Conservation (phyloP, 352 stramenopile genomes). For the Phytophthora foliorum region DNA sequence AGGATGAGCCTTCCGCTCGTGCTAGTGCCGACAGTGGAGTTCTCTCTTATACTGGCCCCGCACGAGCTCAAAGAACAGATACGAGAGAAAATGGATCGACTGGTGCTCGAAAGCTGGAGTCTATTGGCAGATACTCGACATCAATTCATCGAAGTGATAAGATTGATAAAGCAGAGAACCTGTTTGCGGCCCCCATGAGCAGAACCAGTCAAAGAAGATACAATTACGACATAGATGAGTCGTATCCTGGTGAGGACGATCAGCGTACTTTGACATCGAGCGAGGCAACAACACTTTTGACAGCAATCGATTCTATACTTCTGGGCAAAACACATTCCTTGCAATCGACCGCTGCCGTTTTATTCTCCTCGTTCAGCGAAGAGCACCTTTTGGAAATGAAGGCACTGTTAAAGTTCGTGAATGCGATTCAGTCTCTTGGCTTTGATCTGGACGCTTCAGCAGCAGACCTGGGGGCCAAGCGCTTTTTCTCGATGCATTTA, state of each 20-base stretch:
- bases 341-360: slow-evolving; percentile 53
- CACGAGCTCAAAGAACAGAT: slow-evolving; percentile 24
- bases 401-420: slow-evolving; percentile 71
- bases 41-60: slow-evolving; percentile 55
- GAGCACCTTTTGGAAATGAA: slow-evolving; percentile 84
- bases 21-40: slow-evolving; percentile 70
- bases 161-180: slow-evolving; percentile 80
- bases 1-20: slow-evolving; percentile 68
- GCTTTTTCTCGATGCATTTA: slow-evolving; percentile 77
- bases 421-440: slow-evolving; percentile 73
- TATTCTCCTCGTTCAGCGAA: slow-evolving; percentile 73
- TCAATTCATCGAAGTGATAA: slow-evolving; percentile 62
- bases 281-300: slow-evolving; percentile 42
- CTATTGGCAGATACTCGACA: slow-evolving; percentile 81
- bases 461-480: slow-evolving; percentile 79
- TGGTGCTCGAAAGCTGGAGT: slow-evolving; percentile 41
- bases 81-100: slow-evolving; percentile 21
- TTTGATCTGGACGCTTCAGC: slow-evolving; percentile 85
- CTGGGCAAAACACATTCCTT: slow-evolving; percentile 26
- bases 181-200: slow-evolving; percentile 56
- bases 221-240: slow-evolving; percentile 23
- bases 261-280: slow-evolving; percentile 25
- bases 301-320: slow-evolving; percentile 48
- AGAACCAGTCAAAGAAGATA: slow-evolving; percentile 27
- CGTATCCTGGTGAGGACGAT: slow-evolving; percentile 24